Base-by-base conservation (phyloP, 2,329 filamentous ascomycete species). In the Ophiostoma angusticollis region DNA sequence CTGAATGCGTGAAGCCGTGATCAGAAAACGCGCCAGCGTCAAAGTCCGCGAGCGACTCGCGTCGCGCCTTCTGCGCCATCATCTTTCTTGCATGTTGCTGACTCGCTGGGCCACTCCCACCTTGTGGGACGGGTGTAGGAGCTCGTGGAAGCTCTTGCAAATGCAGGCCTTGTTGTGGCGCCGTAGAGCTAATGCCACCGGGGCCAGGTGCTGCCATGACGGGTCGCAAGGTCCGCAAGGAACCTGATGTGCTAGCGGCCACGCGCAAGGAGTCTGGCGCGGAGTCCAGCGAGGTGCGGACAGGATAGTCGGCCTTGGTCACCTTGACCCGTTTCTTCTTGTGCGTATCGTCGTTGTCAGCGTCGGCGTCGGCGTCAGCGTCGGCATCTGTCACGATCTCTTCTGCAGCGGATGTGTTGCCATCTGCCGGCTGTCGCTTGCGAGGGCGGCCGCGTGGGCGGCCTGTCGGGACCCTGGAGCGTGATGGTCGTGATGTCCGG, bases 181-280 rank as follows among this genome's bases (percentile, higher is more conserved):
- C 54, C 4, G 57, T 54, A 4, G 44, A 30, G 8, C 38, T 43
- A 9, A 44, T 45, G 14, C 67, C 66, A 19, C 58, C 60, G 5
- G 44, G 14, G 12, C n/a, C n/a, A 2, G 35, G 35, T 3, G 61
- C 65, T 18, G 69, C 62, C 23, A 70, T 67, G 41, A 84, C 70
- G 4, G 89, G 89, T 31, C 86, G 74, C 56, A 94, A 82, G 34
- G 79, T 80, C 31, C 89, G 81, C 42, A 96, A 69, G 5, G 87
- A 94, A 30, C 85, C 84, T 31, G 87, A 81, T 13, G 84, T 93
- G 55, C 85, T 93, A 33, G 89, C 89, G 44, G 84, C 80, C n/a
- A 94, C 85, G 35, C 87, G 74, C 19, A 96, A 65, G 4, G 84
- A 93, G 35, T 91, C 85, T 9, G 78, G 73, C 22, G 77, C 78